These are phyloP conservation scores for Arthroderma uncinatum DNA, from an alignment of 2,329 filamentous ascomycete genomes.

Conservation along the genomic window DNA sequence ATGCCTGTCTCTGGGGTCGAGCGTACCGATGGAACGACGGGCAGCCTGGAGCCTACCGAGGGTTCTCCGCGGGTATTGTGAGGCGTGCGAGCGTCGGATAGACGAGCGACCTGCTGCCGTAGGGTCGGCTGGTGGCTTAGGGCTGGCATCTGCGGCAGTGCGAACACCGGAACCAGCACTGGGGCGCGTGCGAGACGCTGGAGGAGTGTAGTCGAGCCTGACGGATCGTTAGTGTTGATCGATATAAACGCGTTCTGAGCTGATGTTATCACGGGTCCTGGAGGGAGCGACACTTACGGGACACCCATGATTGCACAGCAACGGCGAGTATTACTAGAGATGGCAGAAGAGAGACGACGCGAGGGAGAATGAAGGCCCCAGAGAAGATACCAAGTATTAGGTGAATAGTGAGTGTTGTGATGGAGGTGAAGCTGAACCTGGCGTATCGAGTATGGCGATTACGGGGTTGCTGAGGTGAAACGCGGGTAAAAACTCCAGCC, in stretches of 20 bases:
- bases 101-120: conserved; percentile 45
- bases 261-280: neutral
- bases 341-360: neutral
- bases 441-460: neutral
- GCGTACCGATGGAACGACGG: neutral
- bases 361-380: neutral
- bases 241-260: neutral
- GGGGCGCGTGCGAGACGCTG: conserved; percentile 13
- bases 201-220: conserved; percentile 9
- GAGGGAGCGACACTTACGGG: conserved; percentile 24
- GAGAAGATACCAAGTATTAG: no score
- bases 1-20: neutral
- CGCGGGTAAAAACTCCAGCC: neutral
- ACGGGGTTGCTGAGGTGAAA: neutral
- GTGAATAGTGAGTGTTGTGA: neutral
- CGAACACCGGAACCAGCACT: conserved; percentile 27
- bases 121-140: conserved; percentile 37
- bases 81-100: conserved; percentile 37
- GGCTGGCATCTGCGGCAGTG: conserved; percentile 14
- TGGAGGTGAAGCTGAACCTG: neutral
- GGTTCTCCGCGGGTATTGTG: neutral
- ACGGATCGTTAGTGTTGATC: neutral
- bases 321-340: neutral
- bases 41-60: neutral
- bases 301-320: conserved; percentile 28